Evolutionary conservation across 2,329 filamentous ascomycete species (phyloP), one percentile per base, ranked within the genome.

Genomic region (Hypoxylon sp.): DNA sequence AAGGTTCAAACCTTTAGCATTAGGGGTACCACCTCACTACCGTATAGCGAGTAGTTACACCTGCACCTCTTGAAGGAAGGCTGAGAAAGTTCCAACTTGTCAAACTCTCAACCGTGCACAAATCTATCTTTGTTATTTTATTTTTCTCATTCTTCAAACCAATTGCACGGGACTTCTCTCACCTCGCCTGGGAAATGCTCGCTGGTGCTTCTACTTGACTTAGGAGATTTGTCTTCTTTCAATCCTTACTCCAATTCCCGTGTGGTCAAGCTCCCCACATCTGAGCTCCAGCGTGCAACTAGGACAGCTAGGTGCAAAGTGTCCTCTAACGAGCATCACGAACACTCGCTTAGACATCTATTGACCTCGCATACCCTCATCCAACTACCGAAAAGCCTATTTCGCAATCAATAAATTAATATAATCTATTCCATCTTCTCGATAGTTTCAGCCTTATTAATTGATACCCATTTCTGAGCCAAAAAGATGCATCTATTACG

Each of bases 161-260:
- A 44, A 51, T 58, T 57, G 13, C n/a, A 51, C 53, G 2, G 13
- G 22, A 48, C 46, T 54, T 46, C 52, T 29, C 44, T 33, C 24
- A 48, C 5, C 51, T 53, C 17, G 42, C 39, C 37, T 46, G 57
- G 42, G 22, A 19, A 29, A 66, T 67, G 57, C 52, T 63, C 50
- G 22, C 22, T 17, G 35, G 29, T 97, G 94, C 94, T 72, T 61
- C 55, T 46, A 56, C 14, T 66, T 68, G 19, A 62, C 50, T 39
- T 53, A 63, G 61, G 46, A 46, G 51, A 48, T 31, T 31, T 42
- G 22, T 56, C 52, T 65, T 24, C 46, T 56, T 55, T 63, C 42
- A 63, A 56, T 67, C 44, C 29, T 67, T 59, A 60, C n/a, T 61
- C 62, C 57, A 54, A 55, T 67, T 67, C 47, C 48, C 63, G 54